Base-by-base conservation (phyloP, 2,329 filamentous ascomycete species). In the Pyrenochaeta sp. region DNA sequence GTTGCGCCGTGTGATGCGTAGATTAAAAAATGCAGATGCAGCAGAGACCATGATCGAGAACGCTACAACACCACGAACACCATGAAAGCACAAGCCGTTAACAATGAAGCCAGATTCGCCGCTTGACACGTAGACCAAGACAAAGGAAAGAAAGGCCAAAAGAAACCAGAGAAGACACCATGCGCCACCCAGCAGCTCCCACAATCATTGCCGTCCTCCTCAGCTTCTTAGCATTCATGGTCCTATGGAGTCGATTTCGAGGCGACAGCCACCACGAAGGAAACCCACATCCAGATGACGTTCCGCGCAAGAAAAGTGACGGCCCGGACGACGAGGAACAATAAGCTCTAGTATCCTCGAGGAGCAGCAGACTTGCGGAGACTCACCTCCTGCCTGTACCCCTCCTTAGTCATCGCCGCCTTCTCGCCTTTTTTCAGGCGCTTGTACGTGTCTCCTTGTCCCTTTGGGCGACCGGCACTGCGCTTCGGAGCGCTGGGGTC, bases 131-230 rank as follows among this genome's bases (percentile, higher is more conserved):
- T 15, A 25, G 5, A 28, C 12, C 7, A 28, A 44, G 9, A 8
- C 10, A 32, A 22, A 30, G 34, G 19, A 8, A 22, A 19, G 15
- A 34, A 10, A n/a, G 19, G 24, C 6, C 19, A 24, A 22, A 47
- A 34, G 13, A 15, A 47, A 34, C 2, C 27, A 22, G 28, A 19
- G 34, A n/a, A 30, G n/a, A 19, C 19, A 62, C 13, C 13, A 77
- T 77, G 74, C 71, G 74, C 19, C 74, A 76, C 58, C 74, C 74
- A 7, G 73, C 72, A 3, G 74, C 74, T 9, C 72, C 73, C 24
- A 71, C 68, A 2, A 58, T 76, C 13, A 68, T 76, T 27, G 69
- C 72, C n/a, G 55, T 72, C 1, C 64, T 77, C 0, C 64, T 77
- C 0, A 71, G 72, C 1, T 69, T 77, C 27, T 61, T 77, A 13